A percentile compares a stretch with the other conserved stretches of the same genome.
These are phyloP conservation scores for Aspergillus bridgeri DNA, from an alignment of 495 filamentous ascomycete species.

Conservation along the genomic window DNA sequence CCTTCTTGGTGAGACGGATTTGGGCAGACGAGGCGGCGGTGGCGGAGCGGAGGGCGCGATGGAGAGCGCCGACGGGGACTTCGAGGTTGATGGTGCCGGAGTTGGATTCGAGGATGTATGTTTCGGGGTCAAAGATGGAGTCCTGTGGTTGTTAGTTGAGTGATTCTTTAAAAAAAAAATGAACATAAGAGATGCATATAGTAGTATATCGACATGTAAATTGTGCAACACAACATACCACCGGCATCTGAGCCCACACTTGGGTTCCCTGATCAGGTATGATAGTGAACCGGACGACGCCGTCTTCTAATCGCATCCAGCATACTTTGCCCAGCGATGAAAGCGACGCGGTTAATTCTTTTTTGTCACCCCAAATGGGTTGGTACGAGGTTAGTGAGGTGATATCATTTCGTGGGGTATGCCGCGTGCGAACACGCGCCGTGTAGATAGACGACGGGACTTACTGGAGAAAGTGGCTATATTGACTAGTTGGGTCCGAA, in stretches of 20 bases:
- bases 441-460: slow-evolving; percentile 15
- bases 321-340: slow-evolving; percentile 86
- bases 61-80: slow-evolving; percentile 74
- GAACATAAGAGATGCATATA: not conserved
- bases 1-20: slow-evolving; percentile 89
- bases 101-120: slow-evolving; percentile 80
- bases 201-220: too few relatives aligned
- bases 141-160: slow-evolving; percentile 43
- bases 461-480: slow-evolving; percentile 81
- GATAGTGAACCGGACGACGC: slow-evolving; percentile 87
- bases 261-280: slow-evolving; percentile 90
- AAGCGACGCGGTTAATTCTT: slow-evolving; percentile 82
- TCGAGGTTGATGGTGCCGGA: slow-evolving; percentile 87
- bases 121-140: slow-evolving; percentile 73
- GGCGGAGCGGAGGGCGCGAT: slow-evolving; percentile 83
- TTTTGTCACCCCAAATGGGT: too few relatives aligned
- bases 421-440: not conserved
- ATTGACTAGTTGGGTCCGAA: slow-evolving; percentile 76
- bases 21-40: slow-evolving; percentile 69
- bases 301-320: slow-evolving; percentile 86
- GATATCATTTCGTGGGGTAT: not conserved
- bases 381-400: slow-evolving; percentile 1
- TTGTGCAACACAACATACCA: slow-evolving; percentile 50
- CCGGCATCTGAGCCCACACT: slow-evolving; percentile 73
- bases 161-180: not conserved